Evolutionary conservation across 176 grass and related monocot species (phyloP).

Genomic region (Avena sativa): DNA sequence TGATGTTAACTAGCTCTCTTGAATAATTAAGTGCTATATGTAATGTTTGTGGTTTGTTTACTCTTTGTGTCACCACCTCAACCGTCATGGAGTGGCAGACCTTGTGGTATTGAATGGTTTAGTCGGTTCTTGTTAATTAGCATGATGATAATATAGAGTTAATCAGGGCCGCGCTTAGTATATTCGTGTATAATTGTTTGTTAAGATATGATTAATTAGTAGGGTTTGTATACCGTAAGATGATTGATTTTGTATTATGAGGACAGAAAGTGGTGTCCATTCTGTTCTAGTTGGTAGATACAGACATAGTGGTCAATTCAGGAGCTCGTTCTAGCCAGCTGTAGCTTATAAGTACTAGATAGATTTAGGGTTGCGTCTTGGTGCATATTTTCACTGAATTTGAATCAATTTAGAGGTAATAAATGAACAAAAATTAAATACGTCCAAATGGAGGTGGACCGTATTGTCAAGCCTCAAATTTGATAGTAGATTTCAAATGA

Average conservation of each 20-base stretch:
- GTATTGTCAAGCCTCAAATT: too few relatives aligned
- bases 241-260: not conserved
- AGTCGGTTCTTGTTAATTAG: not conserved
- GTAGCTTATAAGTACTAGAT: too few relatives aligned
- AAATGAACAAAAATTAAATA: too few relatives aligned
- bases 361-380: too few relatives aligned
- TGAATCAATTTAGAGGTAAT: too few relatives aligned
- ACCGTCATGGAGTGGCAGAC: constrained; percentile 4
- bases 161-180: not conserved
- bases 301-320: constrained; percentile 2
- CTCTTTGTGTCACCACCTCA: not conserved
- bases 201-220: not conserved
- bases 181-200: not conserved
- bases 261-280: not conserved
- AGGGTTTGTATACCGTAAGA: not conserved
- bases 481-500: too few relatives aligned
- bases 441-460: too few relatives aligned
- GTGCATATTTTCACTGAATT: too few relatives aligned
- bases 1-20: not conserved
- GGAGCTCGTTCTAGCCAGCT: not conserved
- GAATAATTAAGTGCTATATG: not conserved
- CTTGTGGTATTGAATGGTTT: not conserved
- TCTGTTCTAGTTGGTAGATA: constrained; percentile 27
- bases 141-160: not conserved
- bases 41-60: not conserved